Percentiles rank a stretch among this genome's conserved stretches.
phyloP scores from a whole-genome alignment of 176 grass and related monocot species.

The Saccharum spontaneum region DNA sequence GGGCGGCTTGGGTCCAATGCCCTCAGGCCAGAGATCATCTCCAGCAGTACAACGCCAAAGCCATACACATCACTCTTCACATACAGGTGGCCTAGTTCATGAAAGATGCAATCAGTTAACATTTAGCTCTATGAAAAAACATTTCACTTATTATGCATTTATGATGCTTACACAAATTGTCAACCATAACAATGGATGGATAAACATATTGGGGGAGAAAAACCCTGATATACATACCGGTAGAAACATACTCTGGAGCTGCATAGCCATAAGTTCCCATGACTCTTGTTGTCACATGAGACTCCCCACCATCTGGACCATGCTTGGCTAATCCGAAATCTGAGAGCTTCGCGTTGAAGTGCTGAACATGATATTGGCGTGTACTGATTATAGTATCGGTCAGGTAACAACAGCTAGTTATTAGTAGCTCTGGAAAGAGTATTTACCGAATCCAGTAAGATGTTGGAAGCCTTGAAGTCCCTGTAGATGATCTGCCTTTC shows the following conservation, averaged over 20 bases:
- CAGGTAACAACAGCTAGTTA: not conserved
- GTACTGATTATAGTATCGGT: not conserved
- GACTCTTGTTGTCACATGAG: conserved; percentile 89
- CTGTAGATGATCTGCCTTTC: conserved; percentile 85
- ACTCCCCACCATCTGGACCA: conserved; percentile 67
- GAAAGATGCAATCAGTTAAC: not conserved
- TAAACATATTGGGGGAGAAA: not conserved
- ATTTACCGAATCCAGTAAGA: conserved; percentile 76
- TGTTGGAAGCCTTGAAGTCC: conserved; percentile 94
- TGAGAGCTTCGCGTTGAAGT: conserved; percentile 79
- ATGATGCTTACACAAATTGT: not conserved
- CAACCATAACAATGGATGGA: not conserved
- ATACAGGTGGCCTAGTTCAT: conserved; percentile 76
- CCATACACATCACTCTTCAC: conserved; percentile 96
- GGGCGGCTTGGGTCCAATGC: conserved; percentile 48
- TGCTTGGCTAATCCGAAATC: conserved; percentile 93
- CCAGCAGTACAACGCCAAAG: conserved; percentile 78
- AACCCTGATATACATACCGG: conserved; percentile 43
- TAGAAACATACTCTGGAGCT: conserved; percentile 85
- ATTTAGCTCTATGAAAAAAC: not conserved
- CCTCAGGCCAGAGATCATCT: conserved; percentile 78
- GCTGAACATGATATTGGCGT: conserved; percentile 38
- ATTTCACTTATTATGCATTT: not conserved
- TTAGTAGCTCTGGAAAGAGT: not conserved
- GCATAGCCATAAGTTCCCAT: conserved; percentile 90